Evolutionary conservation across 805 yeast genomes (phyloP).

Genomic region (Metschnikowia colocasiae): DNA sequence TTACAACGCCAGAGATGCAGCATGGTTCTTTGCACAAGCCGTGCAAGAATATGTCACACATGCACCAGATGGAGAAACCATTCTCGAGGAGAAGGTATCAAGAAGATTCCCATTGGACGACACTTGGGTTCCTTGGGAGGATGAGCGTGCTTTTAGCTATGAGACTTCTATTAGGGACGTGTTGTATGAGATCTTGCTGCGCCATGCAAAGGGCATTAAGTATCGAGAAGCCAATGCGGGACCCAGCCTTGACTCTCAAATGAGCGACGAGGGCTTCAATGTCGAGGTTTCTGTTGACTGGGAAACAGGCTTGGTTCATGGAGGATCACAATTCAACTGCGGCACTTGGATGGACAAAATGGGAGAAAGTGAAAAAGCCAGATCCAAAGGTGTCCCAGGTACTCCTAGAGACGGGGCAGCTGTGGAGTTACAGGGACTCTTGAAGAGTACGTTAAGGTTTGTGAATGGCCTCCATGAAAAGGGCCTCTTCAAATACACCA

Average conservation of each 20-base stretch:
- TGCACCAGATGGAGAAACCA: constrained; percentile 65
- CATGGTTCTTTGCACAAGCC: constrained; percentile 89
- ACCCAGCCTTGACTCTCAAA: constrained; percentile 78
- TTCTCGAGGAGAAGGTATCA: constrained; percentile 67
- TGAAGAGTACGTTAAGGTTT: constrained; percentile 82
- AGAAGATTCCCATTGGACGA: constrained; percentile 92
- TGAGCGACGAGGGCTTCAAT: constrained; percentile 90
- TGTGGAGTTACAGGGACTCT: constrained; percentile 81
- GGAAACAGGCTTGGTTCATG: constrained; percentile 81
- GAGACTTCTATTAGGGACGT: constrained; percentile 70
- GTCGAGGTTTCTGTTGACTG: constrained; percentile 80
- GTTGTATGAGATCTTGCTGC: constrained; percentile 72
- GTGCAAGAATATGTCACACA: constrained; percentile 72
- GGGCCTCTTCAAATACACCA: constrained; percentile 54
- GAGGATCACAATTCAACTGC: constrained; percentile 90
- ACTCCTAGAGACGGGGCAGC: constrained; percentile 98
- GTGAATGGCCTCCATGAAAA: constrained; percentile 54
- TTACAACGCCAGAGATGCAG: constrained; percentile 95
- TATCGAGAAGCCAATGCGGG: constrained; percentile 97
- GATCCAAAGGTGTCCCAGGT: constrained; percentile 89
- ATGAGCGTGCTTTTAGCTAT: constrained; percentile 70
- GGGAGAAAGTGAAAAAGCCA: constrained; percentile 90
- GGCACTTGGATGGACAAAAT: constrained; percentile 99
- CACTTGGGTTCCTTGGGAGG: constrained; percentile 63
- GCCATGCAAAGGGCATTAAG: constrained; percentile 86